Conservation (phyloP, 495 filamentous ascomycete species). For the Amphirosellinia nigrospora region DNA sequence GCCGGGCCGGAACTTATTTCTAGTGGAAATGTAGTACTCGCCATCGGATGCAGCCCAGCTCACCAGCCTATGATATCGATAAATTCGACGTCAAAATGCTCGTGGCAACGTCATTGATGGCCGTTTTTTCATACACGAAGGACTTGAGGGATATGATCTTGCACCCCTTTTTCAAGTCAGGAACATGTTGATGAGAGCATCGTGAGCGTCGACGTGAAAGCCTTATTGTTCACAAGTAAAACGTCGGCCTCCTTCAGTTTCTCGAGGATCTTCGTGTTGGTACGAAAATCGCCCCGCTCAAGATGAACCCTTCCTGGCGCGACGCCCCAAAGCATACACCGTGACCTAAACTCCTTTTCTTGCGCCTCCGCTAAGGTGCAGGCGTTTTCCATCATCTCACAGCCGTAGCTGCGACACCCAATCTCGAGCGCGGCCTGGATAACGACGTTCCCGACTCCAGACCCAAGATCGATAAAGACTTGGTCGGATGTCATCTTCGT, state of each 20-base stretch:
- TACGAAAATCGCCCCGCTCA: constrained; percentile 83
- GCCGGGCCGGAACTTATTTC: constrained; percentile 52
- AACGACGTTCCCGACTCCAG: constrained; percentile 93
- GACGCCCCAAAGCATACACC: constrained; percentile 90
- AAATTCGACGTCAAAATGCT: constrained; percentile 72
- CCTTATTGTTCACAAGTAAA: constrained; percentile 95
- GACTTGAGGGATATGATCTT: constrained; percentile 84
- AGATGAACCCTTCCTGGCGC: constrained; percentile 77
- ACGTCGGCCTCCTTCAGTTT: constrained; percentile 86
- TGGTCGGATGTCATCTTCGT: constrained; percentile 77
- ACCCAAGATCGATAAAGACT: constrained; percentile 92
- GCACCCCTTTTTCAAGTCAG: constrained; percentile 89
- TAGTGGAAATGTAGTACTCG: constrained; percentile 85
- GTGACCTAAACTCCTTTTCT: constrained; percentile 80
- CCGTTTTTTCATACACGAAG: constrained; percentile 77
- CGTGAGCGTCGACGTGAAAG: constrained; percentile 84
- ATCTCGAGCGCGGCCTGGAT: constrained; percentile 93
- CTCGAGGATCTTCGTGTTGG: constrained; percentile 69
- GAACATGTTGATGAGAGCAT: constrained; percentile 85
- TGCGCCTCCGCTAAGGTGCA: constrained; percentile 86
- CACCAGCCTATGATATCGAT: constrained; percentile 79
- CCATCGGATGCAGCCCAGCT: constrained; percentile 90
- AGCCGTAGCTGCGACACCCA: constrained; percentile 94
- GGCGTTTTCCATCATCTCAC: constrained; percentile 91
- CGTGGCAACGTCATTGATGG: constrained; percentile 76